These are phyloP conservation scores for Plenodomus lindquistii DNA, from an alignment of 2,329 filamentous ascomycete genomes.

Conservation along the genomic window DNA sequence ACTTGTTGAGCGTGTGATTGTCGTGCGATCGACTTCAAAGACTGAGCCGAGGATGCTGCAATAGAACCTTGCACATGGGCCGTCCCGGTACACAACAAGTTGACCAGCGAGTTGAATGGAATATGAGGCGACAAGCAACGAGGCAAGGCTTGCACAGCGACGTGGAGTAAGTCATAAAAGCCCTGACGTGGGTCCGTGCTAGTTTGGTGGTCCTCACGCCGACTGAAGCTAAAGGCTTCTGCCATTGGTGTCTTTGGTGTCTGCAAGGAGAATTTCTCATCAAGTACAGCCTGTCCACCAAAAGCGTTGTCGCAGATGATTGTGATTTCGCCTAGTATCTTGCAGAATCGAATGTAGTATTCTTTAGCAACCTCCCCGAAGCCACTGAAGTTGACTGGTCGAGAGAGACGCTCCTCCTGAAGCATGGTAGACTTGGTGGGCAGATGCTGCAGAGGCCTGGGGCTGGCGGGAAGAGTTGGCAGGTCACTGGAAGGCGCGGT, in stretches of 20 bases:
- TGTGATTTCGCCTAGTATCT: conserved; percentile 93
- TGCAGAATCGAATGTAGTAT: conserved; percentile 89
- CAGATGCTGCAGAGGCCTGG: conserved; percentile 36
- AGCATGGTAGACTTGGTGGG: conserved; percentile 45
- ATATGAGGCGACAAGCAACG: conserved; percentile 91
- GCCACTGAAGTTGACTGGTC: conserved; percentile 61
- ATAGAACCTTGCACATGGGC: conserved; percentile 94
- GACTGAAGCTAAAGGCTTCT: conserved; percentile 88
- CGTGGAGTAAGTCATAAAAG: conserved; percentile 93
- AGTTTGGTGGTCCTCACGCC: conserved; percentile 76
- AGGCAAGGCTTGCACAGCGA: conserved; percentile 91
- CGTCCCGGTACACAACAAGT: conserved; percentile 92
- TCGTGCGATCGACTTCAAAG: conserved; percentile 90
- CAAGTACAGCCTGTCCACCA: conserved; percentile 89
- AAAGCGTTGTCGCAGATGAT: conserved; percentile 97
- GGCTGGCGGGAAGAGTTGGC: conserved; percentile 36
- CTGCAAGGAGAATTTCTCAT: conserved; percentile 88
- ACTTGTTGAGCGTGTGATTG: conserved; percentile 94
- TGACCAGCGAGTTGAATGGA: conserved; percentile 90
- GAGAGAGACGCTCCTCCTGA: conserved; percentile 68
- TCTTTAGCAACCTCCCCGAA: conserved; percentile 79
- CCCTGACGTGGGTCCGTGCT: conserved; percentile 84
- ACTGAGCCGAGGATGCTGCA: conserved; percentile 87
- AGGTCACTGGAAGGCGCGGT: conserved; percentile 45
- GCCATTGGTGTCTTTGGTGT: conserved; percentile 93